Evolutionary conservation across 768 basidiomycete species (phyloP).

Genomic region (Royoungia palumana): DNA sequence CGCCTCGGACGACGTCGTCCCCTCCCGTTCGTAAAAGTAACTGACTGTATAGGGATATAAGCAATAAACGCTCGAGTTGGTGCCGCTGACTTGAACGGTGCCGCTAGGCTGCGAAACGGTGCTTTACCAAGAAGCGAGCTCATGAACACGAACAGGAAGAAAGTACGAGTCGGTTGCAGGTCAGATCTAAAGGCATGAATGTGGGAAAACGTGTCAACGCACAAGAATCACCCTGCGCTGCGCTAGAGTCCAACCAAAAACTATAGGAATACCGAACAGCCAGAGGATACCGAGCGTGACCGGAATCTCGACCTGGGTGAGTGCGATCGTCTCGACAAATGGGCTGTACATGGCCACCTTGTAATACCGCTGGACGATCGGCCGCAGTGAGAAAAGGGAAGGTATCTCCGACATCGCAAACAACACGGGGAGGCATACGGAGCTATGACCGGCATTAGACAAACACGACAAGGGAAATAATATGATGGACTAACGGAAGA

Average conservation of each 20-base stretch:
- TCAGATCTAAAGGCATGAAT: conserved; percentile 6
- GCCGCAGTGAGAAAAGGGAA: conserved; percentile 42
- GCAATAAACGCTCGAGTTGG: conserved; percentile 61
- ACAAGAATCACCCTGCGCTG: conserved; percentile 64
- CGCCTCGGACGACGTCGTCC: conserved; percentile 29
- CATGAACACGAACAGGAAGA: conserved; percentile 52
- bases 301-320: conserved; percentile 47
- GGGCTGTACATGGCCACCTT: conserved; percentile 50
- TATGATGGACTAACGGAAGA: conserved; percentile 67
- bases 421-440: conserved; percentile 57
- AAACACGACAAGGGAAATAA: not conserved
- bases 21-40: conserved; percentile 26
- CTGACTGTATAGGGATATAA: conserved; percentile 48
- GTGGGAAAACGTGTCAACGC: conserved; percentile 23
- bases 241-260: conserved; percentile 59
- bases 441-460: conserved; percentile 29
- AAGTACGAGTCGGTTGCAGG: conserved; percentile 38
- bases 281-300: conserved; percentile 36
- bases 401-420: conserved; percentile 59
- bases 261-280: conserved; percentile 48
- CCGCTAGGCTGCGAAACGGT: conserved; percentile 68
- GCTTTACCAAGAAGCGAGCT: conserved; percentile 68
- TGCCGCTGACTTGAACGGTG: conserved; percentile 54
- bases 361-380: conserved; percentile 43
- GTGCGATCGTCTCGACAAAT: conserved; percentile 44